Evolutionary conservation across 257 asterid species (phyloP), one percentile per base, ranked within the genome.

Genomic region (Ilex asprella): DNA sequence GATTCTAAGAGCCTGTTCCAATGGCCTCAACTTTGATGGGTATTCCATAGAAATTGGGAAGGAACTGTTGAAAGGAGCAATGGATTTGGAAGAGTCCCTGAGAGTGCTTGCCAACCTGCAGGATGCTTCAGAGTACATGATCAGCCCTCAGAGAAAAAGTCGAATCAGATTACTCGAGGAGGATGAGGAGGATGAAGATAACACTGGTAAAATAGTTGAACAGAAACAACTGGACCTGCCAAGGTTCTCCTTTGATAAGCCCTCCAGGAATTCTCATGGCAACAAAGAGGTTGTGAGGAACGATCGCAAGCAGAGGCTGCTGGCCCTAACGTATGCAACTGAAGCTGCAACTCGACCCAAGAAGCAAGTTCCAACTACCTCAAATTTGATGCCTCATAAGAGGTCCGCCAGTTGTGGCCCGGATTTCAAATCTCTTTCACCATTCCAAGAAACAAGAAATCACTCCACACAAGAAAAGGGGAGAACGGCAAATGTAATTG

Each of bases 401-500:
- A 81, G 78, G 66, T 76, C 95, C 61, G 70, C 60, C 58, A 84
- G 86, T 79, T 76, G 65, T 75, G 81, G 69, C 68, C 80, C 84
- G 10, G 80, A 78, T 64, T 69, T 74, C 11, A 72, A 67, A 68
- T 61, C 73, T 35, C 60, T 58, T 50, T 68, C 71, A 15, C 53
- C 73, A 27, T 65, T 43, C 59, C 65, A 39, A 59, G 75, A 73
- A 13, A 77, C 73, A 32, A 72, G 59, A 63, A 70, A 12, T 58
- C 66, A 66, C 46, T 16, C 77, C 49, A 55, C 71, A 46, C 76
- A 73, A 41, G 86, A 81, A 63, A 91, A 87, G 72, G 88, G 77
- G 55, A 80, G 93, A 66, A 79, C 86, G 63, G 82, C 98, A 2
- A 91, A 91, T 65, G 96, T 91, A 59, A 74, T 91, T 59, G 98